Conservation (phyloP, 768 basidiomycete species). For the Mycena chlorophos region DNA sequence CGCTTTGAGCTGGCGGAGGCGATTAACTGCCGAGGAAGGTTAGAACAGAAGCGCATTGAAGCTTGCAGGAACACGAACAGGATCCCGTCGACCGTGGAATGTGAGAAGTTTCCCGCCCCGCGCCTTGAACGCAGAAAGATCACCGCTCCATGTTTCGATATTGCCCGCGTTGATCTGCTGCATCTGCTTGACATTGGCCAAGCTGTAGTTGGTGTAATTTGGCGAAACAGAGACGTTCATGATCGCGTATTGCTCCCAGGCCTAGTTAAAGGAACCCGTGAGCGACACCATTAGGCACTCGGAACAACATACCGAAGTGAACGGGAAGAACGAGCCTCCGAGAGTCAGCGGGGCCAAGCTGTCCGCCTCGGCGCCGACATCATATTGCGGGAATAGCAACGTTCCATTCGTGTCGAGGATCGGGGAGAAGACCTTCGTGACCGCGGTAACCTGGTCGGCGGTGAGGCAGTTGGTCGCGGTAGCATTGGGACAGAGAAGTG, state of each 20-base stretch:
- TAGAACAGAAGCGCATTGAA: neutral
- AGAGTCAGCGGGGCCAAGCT: neutral
- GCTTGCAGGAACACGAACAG: conserved; percentile 4
- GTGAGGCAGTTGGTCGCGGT: conserved; percentile 20
- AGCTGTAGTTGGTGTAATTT: conserved; percentile 3
- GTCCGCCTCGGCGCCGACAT: conserved; percentile 19
- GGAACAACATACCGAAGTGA: neutral
- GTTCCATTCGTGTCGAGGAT: conserved; percentile 15
- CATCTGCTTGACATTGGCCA: neutral
- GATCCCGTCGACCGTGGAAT: conserved; percentile 24
- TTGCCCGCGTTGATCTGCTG: conserved; percentile 1
- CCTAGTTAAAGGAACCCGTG: neutral
- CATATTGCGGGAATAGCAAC: conserved; percentile 20
- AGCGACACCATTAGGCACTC: neutral
- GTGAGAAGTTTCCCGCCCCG: conserved; percentile 27
- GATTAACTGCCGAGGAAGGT: conserved; percentile 10
- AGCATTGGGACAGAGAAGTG: conserved; percentile 13
- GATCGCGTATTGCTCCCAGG: conserved; percentile 3
- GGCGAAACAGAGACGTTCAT: neutral
- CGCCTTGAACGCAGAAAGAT: conserved; percentile 16
- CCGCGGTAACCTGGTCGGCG: conserved; percentile 17
- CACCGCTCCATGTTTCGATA: conserved; percentile 14
- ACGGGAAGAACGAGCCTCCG: neutral
- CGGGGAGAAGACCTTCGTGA: conserved; percentile 20
- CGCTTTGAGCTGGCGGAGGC: conserved; percentile 21